phyloP scores from a whole-genome alignment of 805 yeast genomes.

The Hanseniaspora singularis region DNA sequence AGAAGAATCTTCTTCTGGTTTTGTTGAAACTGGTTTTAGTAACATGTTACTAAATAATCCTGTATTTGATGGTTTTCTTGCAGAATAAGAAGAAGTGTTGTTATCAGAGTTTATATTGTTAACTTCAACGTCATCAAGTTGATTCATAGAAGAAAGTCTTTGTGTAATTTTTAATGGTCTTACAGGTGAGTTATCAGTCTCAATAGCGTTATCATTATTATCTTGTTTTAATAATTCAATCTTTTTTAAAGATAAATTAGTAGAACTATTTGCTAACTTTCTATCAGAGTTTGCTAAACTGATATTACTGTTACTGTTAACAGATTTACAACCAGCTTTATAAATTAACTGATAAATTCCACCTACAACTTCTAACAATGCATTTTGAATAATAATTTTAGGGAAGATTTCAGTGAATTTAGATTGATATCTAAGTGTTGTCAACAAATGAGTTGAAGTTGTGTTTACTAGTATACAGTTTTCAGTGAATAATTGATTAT shows the following conservation, averaged over 20 bases:
- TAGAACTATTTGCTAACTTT: too few species aligned
- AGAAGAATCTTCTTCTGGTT: not conserved
- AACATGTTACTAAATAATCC: constrained; percentile 22
- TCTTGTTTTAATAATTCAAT: not conserved
- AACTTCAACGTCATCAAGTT: not conserved
- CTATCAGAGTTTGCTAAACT: too few species aligned
- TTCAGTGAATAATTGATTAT: constrained; percentile 24
- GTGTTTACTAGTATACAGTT: constrained; percentile 41
- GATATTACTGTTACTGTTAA: not conserved
- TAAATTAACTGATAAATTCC: constrained; percentile 43
- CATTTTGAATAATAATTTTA: constrained; percentile 49
- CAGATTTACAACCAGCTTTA: constrained; percentile 6
- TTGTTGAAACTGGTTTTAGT: constrained; percentile 13
- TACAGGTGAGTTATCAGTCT: constrained; percentile 35
- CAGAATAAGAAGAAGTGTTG: not conserved
- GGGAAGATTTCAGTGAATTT: constrained; percentile 50
- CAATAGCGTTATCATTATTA: constrained; percentile 14
- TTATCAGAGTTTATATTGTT: not conserved
- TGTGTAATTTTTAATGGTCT: constrained; percentile 61
- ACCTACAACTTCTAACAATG: constrained; percentile 56
- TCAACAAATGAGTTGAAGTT: constrained; percentile 53
- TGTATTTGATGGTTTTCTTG: constrained; percentile 24
- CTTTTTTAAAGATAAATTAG: not conserved
- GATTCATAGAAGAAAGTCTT: constrained; percentile 28
- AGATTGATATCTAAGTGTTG: constrained; percentile 58